Percentiles rank a stretch among this genome's conserved stretches.
These are phyloP conservation scores for Scutellaria baicalensis DNA, from an alignment of 257 asterid species.

Conservation along the genomic window DNA sequence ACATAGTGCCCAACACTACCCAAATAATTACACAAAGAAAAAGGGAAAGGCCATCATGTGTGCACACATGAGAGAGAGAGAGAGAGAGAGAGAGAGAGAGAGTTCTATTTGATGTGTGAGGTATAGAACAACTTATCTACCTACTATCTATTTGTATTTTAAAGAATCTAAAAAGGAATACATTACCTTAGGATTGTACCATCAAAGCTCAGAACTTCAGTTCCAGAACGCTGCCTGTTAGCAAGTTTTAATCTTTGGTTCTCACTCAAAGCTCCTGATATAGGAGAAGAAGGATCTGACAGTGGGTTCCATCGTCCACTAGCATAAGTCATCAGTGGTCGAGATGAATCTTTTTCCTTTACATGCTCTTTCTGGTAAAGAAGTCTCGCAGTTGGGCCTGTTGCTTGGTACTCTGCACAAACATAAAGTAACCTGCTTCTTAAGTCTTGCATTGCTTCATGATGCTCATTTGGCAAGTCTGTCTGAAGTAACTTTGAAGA, in stretches of 20 bases:
- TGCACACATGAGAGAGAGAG: too few relatives aligned
- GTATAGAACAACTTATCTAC: background rate
- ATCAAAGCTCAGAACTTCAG: slow-evolving; percentile 95
- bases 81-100: background rate
- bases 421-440: slow-evolving; percentile 68
- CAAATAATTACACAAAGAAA: background rate
- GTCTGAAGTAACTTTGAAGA: slow-evolving; percentile 85
- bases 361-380: slow-evolving; percentile 89
- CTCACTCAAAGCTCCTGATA: slow-evolving; percentile 82
- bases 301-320: slow-evolving; percentile 98
- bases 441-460: slow-evolving; percentile 84
- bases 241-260: slow-evolving; percentile 88
- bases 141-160: background rate
- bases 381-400: slow-evolving; percentile 84
- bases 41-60: too few relatives aligned
- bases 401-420: slow-evolving; percentile 87
- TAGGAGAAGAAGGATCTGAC: slow-evolving; percentile 96
- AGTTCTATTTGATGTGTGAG: background rate
- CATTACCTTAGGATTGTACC: slow-evolving; percentile 80
- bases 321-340: slow-evolving; percentile 82
- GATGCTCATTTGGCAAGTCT: slow-evolving; percentile 68
- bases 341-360: slow-evolving; percentile 52
- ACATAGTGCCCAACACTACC: background rate
- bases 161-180: background rate
- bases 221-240: slow-evolving; percentile 70